Percentiles rank a stretch among this genome's conserved stretches.
These are phyloP conservation scores for Lycium barbarum DNA, from an alignment of 257 asterid species.

Conservation along the genomic window DNA sequence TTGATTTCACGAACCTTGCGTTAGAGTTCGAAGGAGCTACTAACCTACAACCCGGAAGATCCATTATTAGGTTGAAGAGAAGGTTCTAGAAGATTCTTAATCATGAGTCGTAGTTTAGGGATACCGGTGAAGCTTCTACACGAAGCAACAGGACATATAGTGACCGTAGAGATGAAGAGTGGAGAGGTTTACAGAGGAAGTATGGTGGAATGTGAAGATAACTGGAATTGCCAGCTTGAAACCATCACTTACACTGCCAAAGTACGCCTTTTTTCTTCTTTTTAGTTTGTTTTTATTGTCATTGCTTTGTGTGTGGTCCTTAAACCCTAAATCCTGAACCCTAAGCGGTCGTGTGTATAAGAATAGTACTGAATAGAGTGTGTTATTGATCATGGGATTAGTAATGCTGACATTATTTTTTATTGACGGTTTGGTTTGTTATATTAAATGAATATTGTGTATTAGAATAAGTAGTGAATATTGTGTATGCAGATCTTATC, in stretches of 20 bases:
- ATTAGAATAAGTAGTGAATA: no score
- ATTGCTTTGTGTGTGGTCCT: neutral
- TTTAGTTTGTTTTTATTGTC: neutral
- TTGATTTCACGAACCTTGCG: neutral
- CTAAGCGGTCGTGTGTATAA: no score
- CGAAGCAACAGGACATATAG: conserved; percentile 91
- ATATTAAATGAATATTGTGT: no score
- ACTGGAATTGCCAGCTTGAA: conserved; percentile 63
- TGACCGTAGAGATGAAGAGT: conserved; percentile 85
- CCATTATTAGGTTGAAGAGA: conserved; percentile 25
- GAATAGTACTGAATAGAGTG: no score
- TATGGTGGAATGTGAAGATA: conserved; percentile 67
- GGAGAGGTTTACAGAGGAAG: conserved; percentile 93
- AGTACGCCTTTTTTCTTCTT: conserved; percentile 28
- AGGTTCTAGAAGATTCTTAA: neutral
- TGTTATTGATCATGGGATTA: no score
- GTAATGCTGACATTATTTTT: no score
- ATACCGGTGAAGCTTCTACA: conserved; percentile 95
- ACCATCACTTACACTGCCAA: conserved; percentile 58
- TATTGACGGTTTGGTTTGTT: no score
- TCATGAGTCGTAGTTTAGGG: conserved; percentile 87
- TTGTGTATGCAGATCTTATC: no score
- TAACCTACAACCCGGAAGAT: neutral
- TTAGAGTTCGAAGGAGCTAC: neutral
- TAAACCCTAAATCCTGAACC: neutral